Percentiles rank a stretch among this genome's conserved stretches.
Evolutionary conservation across 108 stramenopile species (phyloP).

Genomic region (Phaeodactylum tricornutum): DNA sequence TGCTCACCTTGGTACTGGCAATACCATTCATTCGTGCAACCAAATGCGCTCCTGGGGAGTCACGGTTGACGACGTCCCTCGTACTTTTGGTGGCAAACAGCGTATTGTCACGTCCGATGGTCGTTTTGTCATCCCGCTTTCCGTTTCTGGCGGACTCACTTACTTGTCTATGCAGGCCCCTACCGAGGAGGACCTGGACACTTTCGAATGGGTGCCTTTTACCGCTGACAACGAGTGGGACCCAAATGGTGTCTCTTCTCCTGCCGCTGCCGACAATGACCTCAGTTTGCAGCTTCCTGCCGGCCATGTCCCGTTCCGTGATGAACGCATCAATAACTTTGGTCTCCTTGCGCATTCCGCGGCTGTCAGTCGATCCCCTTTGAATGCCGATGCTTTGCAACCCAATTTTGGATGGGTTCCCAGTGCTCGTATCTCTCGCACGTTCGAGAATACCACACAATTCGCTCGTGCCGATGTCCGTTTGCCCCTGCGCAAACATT

Average conservation of each 20-base stretch:
- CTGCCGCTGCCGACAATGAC: no score
- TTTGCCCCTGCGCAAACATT: conserved; percentile 2
- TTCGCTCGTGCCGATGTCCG: conserved; percentile 1
- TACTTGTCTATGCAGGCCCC: background rate
- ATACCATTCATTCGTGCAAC: conserved; percentile 15
- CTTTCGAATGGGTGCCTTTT: conserved; percentile 4
- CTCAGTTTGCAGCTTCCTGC: no score
- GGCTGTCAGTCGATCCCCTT: no score
- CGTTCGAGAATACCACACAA: conserved; percentile 10
- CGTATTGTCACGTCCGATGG: conserved; percentile 11
- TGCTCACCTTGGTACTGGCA: conserved; percentile 10
- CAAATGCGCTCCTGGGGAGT: conserved; percentile 8
- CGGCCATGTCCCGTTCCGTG: no score
- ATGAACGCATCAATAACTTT: no score
- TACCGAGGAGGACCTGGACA: background rate
- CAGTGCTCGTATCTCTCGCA: conserved; percentile 1
- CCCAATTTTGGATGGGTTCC: conserved; percentile 8
- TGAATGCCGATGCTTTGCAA: conserved; percentile 1
- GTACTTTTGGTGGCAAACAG: conserved; percentile 6
- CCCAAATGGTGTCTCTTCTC: no score
- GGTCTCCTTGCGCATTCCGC: no score
- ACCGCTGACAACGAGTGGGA: conserved; percentile 15
- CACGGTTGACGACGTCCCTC: conserved; percentile 10
- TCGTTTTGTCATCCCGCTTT: conserved; percentile 1
- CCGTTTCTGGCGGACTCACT: background rate